These are phyloP conservation scores for Quambalaria eucalypti DNA, from an alignment of 1,284 basidiomycete genomes.

Conservation along the genomic window DNA sequence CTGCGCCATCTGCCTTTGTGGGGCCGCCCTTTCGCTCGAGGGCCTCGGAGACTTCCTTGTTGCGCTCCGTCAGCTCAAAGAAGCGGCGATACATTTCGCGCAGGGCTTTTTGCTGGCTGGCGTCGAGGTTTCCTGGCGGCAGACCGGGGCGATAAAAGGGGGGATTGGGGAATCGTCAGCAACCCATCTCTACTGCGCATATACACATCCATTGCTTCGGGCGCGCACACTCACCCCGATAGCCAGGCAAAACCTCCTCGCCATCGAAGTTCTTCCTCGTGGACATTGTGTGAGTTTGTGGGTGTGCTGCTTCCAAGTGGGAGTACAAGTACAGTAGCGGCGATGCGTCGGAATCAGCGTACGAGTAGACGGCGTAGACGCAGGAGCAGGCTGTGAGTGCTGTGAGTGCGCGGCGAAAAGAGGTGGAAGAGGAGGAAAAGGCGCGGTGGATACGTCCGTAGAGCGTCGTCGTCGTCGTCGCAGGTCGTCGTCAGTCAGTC, in stretches of 20 bases:
- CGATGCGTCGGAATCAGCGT: too few relatives aligned
- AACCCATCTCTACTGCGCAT: not conserved
- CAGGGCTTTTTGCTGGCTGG: conserved; percentile 30
- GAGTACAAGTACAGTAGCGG: too few relatives aligned
- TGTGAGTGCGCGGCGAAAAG: too few relatives aligned
- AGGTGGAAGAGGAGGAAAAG: too few relatives aligned
- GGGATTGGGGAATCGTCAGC: not conserved
- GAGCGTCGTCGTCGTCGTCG: too few relatives aligned
- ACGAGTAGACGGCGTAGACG: too few relatives aligned
- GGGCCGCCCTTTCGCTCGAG: conserved; percentile 30
- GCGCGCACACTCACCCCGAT: conserved; percentile 23
- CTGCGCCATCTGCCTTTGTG: conserved; percentile 6
- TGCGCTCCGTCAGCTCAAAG: conserved; percentile 36
- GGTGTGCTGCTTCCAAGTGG: too few relatives aligned
- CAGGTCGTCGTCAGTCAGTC: too few relatives aligned
- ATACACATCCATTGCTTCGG: not conserved
- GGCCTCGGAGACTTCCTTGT: conserved; percentile 34
- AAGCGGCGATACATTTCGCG: conserved; percentile 34
- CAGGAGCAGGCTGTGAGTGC: too few relatives aligned
- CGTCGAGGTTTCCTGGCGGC: conserved; percentile 30
- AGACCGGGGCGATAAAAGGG: not conserved
- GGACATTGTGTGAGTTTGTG: conserved; percentile 16
- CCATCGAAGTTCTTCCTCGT: conserved; percentile 30
- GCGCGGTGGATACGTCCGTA: too few relatives aligned
- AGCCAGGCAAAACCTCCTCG: conserved; percentile 33